Evolutionary conservation across 306 rosid genomes (phyloP).

Genomic region (Castanea mollissima): DNA sequence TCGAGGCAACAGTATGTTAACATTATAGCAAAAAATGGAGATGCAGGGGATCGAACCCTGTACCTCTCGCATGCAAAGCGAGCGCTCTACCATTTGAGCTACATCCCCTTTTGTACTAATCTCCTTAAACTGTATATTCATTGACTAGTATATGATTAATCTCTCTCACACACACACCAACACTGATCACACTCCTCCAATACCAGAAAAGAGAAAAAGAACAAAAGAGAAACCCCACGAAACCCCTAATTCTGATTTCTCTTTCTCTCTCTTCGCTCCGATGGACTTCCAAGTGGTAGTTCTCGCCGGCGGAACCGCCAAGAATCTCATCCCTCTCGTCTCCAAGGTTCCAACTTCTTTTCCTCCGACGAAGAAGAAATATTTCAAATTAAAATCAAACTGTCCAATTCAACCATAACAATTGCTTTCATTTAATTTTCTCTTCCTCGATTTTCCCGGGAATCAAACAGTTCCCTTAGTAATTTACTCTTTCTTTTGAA

Average conservation of each 20-base stretch:
- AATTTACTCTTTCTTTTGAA: background rate
- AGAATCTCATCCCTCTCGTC: slow-evolving; percentile 80
- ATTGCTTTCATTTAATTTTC: too few relatives aligned
- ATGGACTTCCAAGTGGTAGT: slow-evolving; percentile 98
- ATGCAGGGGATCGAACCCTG: slow-evolving; percentile 27
- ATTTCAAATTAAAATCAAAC: too few relatives aligned
- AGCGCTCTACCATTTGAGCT: slow-evolving; percentile 30
- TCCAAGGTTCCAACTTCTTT: slow-evolving; percentile 53
- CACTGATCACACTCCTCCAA: too few relatives aligned
- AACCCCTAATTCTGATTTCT: background rate
- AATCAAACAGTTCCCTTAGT: background rate
- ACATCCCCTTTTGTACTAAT: background rate
- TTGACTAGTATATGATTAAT: too few relatives aligned
- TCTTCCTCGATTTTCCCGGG: background rate
- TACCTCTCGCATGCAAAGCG: slow-evolving; percentile 30
- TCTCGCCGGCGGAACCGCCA: slow-evolving; percentile 86
- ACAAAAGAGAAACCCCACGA: slow-evolving; percentile 3
- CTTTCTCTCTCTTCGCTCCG: background rate
- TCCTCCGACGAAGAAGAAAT: background rate
- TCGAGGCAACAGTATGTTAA: too few relatives aligned
- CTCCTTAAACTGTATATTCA: too few relatives aligned
- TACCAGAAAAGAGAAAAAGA: too few relatives aligned
- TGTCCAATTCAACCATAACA: too few relatives aligned
- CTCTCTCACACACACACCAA: too few relatives aligned
- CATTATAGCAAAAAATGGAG: background rate